Conservation (phyloP, 2,329 filamentous ascomycete species). For the Cercospora zeae-maydis region DNA sequence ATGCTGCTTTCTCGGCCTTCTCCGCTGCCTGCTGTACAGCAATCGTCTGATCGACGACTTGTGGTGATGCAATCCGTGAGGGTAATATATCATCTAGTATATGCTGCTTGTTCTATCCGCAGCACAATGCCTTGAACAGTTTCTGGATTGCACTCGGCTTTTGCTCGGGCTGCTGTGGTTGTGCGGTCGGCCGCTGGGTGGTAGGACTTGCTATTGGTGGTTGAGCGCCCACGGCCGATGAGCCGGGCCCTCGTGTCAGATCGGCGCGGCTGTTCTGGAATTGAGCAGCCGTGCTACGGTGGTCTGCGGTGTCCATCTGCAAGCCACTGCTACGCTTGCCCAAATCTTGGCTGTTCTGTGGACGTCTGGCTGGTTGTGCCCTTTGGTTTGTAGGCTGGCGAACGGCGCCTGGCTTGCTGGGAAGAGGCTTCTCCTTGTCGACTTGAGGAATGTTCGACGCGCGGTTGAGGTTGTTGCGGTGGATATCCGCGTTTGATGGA, state of each 20-base stretch:
- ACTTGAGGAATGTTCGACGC: slow-evolving; percentile 54
- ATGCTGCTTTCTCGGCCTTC: background rate
- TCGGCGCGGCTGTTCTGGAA: slow-evolving; percentile 88
- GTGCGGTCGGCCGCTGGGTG: slow-evolving; percentile 23
- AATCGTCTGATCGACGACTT: background rate
- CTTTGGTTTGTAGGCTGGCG: slow-evolving; percentile 67
- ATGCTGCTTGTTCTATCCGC: slow-evolving; percentile 52
- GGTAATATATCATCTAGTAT: slow-evolving; percentile 5
- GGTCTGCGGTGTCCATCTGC: slow-evolving; percentile 65
- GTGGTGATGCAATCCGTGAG: background rate
- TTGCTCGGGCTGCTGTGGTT: slow-evolving; percentile 52
- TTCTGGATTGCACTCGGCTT: slow-evolving; percentile 85
- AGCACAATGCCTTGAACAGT: slow-evolving; percentile 88
- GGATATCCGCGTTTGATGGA: slow-evolving; percentile 78
- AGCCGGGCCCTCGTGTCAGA: slow-evolving; percentile 25
- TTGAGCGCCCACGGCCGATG: slow-evolving; percentile 12
- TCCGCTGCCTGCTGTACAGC: slow-evolving; percentile 1
- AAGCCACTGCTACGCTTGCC: slow-evolving; percentile 75
- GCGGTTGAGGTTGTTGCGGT: slow-evolving; percentile 53
- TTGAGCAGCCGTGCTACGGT: slow-evolving; percentile 89
- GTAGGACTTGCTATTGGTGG: slow-evolving; percentile 15
- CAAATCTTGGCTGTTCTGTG: slow-evolving; percentile 34
- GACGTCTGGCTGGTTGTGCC: slow-evolving; percentile 36
- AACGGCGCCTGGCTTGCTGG: slow-evolving; percentile 59
- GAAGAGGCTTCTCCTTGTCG: slow-evolving; percentile 38